Base-by-base conservation (phyloP, 2,329 filamentous ascomycete species). In the Cercospora sp. region DNA sequence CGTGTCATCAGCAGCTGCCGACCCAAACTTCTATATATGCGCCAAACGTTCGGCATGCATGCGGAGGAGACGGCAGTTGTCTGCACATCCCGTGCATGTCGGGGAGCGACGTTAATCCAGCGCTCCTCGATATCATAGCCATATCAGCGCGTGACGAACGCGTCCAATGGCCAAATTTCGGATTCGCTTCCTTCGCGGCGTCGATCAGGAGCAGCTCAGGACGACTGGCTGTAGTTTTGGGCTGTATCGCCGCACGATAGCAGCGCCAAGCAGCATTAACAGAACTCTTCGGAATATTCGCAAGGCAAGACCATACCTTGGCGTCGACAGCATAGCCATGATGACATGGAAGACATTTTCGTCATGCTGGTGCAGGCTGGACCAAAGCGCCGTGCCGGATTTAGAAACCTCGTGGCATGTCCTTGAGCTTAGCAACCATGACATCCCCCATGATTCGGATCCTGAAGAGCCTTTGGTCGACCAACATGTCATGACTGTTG, bases 101-200 rank as follows among this genome's bases (percentile, higher is more conserved):
- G 18, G 43, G 18, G 45, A 26, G 21, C 18, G 21, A 51, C 5
- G 21, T 21, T 51, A 3, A 13, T 24, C 10, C n/a, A 49, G 43
- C 3, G 43, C 18, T 49, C 18, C 21, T 49, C 57, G 9, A 37
- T n/a, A 21, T 7, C 32, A 18, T 60, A n/a, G 30, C 16, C 43
- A 16, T 49, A 24, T 8, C 43, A 24, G 45, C 45, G 45, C 45
- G 45, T 32, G 8, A 26, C 34, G 32, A 63, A 45, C 24, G 28
- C 24, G 21, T 51, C 12, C 21, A 53, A 45, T 63, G 60, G 65
- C 18, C 60, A 63, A 63, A 60, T 67, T 40, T 63, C 60, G 60
- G 65, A 34, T 34, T 26, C 43, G 60, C 40, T 24, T 55, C 34
- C 65, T 55, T 30, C 60, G 37, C 32, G 51, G 34, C 34, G 53